Percentiles rank a stretch among this genome's conserved stretches.
These are phyloP conservation scores for Monilinia vaccinii-corymbosi DNA, from an alignment of 2,329 filamentous ascomycete genomes.

Conservation along the genomic window DNA sequence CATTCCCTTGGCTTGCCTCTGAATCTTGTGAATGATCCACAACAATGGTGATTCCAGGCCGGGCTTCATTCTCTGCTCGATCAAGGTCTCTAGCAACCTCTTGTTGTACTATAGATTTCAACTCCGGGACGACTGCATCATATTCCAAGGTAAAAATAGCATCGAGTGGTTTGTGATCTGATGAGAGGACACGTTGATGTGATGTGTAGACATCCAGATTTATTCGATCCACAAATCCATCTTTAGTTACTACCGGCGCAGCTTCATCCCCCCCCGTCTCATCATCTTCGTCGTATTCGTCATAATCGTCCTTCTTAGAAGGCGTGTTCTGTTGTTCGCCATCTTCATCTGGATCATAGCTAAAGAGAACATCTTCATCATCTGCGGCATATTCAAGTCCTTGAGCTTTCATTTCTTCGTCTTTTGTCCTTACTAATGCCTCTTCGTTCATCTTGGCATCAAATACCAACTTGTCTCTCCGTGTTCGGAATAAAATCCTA, in stretches of 20 bases:
- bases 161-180: conserved; percentile 87
- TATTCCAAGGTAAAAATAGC: conserved; percentile 79
- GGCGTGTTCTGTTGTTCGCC: conserved; percentile 39
- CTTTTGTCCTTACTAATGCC: conserved; percentile 57
- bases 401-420: conserved; percentile 76
- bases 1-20: conserved; percentile 21
- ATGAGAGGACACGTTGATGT: conserved; percentile 82
- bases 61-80: conserved; percentile 80
- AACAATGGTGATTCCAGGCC: conserved; percentile 74
- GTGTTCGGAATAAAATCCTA: conserved; percentile 78
- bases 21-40: conserved; percentile 50
- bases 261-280: conserved; percentile 35
- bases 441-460: conserved; percentile 55
- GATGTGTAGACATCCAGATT: conserved; percentile 64
- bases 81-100: conserved; percentile 86
- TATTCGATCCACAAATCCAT: conserved; percentile 47
- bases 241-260: conserved; percentile 43
- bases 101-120: conserved; percentile 75
- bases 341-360: conserved; percentile 80
- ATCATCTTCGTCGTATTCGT: conserved; percentile 43
- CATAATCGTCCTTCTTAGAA: conserved; percentile 31
- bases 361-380: conserved; percentile 78
- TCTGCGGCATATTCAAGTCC: conserved; percentile 65
- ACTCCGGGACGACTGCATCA: conserved; percentile 73
- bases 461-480: conserved; percentile 57